Evolutionary conservation across 1,284 basidiomycete genomes (phyloP).

Genomic region (Tilletia caries): DNA sequence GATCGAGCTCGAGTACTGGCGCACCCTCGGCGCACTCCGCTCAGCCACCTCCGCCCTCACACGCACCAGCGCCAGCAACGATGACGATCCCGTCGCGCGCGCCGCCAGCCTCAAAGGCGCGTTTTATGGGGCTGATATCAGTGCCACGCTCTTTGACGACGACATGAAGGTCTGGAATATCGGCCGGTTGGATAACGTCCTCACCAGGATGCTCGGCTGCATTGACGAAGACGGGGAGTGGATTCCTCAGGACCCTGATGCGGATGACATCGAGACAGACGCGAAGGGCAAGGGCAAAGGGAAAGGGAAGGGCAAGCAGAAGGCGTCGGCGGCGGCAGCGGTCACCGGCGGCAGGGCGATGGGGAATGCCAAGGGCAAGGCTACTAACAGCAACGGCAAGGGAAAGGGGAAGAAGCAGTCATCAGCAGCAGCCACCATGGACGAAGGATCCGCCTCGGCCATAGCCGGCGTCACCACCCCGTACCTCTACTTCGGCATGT

Average conservation of each 20-base stretch:
- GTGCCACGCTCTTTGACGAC: conserved; percentile 78
- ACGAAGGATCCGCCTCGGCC: not conserved
- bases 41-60: not conserved
- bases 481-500: conserved; percentile 98
- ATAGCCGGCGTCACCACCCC: conserved; percentile 95
- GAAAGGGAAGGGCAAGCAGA: conserved; percentile 66
- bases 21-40: conserved; percentile 68
- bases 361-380: not conserved
- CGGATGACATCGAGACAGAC: not conserved
- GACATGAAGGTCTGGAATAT: conserved; percentile 87
- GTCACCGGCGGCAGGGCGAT: not conserved
- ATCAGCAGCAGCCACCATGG: not conserved
- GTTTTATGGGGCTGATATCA: conserved; percentile 97
- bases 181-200: conserved; percentile 77
- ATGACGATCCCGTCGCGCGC: not conserved
- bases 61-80: not conserved
- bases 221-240: not conserved
- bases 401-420: too few species aligned
- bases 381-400: not conserved
- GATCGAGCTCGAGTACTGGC: conserved; percentile 88
- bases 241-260: not conserved
- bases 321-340: not conserved
- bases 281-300: conserved; percentile 45
- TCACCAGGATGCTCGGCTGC: conserved; percentile 67
- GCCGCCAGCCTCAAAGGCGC: conserved; percentile 61